Base-by-base conservation (phyloP, 306 rosid species). In the Astragalus membranaceus region DNA sequence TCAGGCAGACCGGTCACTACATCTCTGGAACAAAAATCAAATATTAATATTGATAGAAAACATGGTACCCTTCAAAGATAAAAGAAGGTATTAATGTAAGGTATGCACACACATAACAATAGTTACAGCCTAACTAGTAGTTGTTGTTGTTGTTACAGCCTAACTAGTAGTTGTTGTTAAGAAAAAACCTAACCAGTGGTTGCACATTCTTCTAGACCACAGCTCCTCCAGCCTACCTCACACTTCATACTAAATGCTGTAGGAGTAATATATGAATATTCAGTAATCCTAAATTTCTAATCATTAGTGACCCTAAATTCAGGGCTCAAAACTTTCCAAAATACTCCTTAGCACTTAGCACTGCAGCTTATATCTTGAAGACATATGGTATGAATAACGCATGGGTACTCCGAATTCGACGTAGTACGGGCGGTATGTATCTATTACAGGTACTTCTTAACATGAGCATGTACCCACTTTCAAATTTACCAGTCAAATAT, bases 1-100 rank as follows among this genome's bases (percentile, higher is more conserved):
- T 93, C 97, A 64, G 89, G 87, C 41, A 69, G 85, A 79, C 90
- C 84, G 52, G 94, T 88, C 60, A 68, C 66, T 52, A 85, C 85
- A 79, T 90, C 81, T 70, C 98, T 93, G 80, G 48, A 56, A 78
- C 66, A 79, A 70, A 77, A 73, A 37, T 29, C 42, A 63, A 57
- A 16, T 33, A 46, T 68, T 43, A 56, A 61, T 58, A 30, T 46
- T 65, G 67, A 67, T 39, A 11, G 8, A 13, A 50, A 69, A 69
- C n/a, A 57, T 64, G 15, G 39, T 37, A 13, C 48, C 37, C 23
- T 71, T 47, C 67, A 75, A 66, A 76, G 35, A 66, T 64, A 42
- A 52, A 55, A 56, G 29, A 70, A 59, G 44, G 55, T 55, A 49
- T 14, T 3, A 56, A 15, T 8, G 46, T 35, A 9, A 51, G 59